Conservation (phyloP, 176 grass and related monocot genomes). For the Tillandsia fasciculata region DNA sequence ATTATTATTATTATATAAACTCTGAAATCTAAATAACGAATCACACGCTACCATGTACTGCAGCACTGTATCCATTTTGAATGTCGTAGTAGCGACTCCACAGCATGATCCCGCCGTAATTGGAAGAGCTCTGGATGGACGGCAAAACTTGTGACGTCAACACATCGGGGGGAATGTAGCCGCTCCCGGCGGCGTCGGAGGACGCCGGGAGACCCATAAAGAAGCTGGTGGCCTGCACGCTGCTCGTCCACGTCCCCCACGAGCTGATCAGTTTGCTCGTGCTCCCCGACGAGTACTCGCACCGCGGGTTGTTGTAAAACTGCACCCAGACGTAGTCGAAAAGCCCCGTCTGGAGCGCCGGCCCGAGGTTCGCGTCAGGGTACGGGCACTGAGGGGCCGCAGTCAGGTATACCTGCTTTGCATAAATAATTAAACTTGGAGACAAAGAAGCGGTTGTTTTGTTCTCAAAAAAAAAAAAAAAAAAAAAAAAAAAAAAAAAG, state of each 20-base stretch:
- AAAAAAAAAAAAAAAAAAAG: too few relatives aligned
- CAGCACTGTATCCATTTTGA: constrained; percentile 29
- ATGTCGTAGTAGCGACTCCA: constrained; percentile 43
- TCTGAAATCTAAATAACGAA: background rate
- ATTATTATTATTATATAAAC: too few relatives aligned
- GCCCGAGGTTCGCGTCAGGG: constrained; percentile 32
- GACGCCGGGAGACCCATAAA: constrained; percentile 58
- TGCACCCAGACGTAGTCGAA: constrained; percentile 94
- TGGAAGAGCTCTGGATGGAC: background rate
- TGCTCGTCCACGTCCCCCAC: constrained; percentile 45
- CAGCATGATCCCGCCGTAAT: constrained; percentile 63
- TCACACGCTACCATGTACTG: constrained; percentile 32
- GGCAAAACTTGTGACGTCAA: constrained; percentile 37
- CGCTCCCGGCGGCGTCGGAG: constrained; percentile 12
- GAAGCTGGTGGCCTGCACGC: constrained; percentile 28
- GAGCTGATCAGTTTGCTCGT: constrained; percentile 22
- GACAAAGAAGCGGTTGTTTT: too few relatives aligned
- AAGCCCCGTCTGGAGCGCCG: constrained; percentile 37
- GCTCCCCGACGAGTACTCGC: constrained; percentile 38
- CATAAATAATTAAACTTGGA: background rate
- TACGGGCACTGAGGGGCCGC: constrained; percentile 47
- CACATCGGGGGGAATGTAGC: constrained; percentile 27
- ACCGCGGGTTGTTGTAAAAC: constrained; percentile 72
- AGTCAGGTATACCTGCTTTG: constrained; percentile 21
- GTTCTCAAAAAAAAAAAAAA: too few relatives aligned